phyloP scores from a whole-genome alignment of 768 basidiomycete species.

The Macrolepiota dolichaula region DNA sequence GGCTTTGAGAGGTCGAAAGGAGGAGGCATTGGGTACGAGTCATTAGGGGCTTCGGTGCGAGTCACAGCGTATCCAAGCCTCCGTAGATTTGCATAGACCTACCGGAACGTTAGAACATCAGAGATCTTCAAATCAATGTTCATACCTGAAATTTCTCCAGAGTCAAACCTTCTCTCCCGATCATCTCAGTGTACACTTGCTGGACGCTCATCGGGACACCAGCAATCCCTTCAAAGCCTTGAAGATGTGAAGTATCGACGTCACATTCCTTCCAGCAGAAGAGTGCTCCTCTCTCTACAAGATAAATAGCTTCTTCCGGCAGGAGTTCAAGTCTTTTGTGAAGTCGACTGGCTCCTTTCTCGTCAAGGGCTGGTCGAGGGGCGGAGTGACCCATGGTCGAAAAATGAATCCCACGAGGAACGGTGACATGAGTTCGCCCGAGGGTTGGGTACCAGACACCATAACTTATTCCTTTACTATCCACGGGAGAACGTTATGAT shows the following conservation, averaged over 20 bases:
- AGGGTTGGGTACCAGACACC: constrained; percentile 74
- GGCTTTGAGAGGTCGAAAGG: constrained; percentile 21
- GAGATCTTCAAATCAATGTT: neutral
- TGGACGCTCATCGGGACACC: constrained; percentile 88
- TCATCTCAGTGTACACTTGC: constrained; percentile 84
- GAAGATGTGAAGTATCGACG: constrained; percentile 24
- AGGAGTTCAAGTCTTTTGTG: constrained; percentile 79
- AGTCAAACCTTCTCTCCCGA: constrained; percentile 73
- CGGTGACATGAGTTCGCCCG: constrained; percentile 61
- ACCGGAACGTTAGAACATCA: neutral
- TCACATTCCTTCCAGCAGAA: constrained; percentile 72
- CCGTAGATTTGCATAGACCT: constrained; percentile 93
- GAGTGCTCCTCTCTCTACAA: constrained; percentile 85
- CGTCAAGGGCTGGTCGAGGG: constrained; percentile 39
- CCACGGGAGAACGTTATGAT: neutral
- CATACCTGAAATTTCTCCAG: constrained; percentile 87
- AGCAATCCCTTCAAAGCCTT: constrained; percentile 35
- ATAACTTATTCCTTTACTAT: constrained; percentile 76
- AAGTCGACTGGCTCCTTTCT: constrained; percentile 36
- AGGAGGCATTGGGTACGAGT: constrained; percentile 50
- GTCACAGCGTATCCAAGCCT: constrained; percentile 89
- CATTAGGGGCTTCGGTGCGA: constrained; percentile 60
- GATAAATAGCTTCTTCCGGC: constrained; percentile 93
- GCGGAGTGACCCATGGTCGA: constrained; percentile 77
- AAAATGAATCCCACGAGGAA: constrained; percentile 83